Evolutionary conservation across 345 rosid species (phyloP).

Genomic region (Dovyalis caffra): DNA sequence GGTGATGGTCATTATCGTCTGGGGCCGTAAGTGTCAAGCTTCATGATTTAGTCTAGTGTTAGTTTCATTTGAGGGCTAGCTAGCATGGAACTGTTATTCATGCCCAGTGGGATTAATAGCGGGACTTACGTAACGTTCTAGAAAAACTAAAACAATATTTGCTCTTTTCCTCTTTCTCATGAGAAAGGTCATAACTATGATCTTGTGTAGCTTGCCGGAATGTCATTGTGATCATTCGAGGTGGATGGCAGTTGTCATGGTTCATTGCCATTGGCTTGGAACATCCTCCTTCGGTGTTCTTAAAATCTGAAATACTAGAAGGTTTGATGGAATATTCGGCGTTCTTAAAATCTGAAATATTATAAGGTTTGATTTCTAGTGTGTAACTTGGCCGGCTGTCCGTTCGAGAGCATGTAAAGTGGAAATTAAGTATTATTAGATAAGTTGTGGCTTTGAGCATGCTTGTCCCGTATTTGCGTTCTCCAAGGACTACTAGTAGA

Average conservation of each 20-base stretch:
- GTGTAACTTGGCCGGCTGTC: too few species aligned
- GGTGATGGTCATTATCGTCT: conserved; percentile 91
- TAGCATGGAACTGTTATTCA: background rate
- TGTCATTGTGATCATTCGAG: background rate
- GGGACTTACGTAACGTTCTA: conserved; percentile 2
- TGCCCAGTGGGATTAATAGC: background rate
- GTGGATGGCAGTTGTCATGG: background rate
- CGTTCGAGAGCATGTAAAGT: too few species aligned
- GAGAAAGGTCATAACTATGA: conserved; percentile 2
- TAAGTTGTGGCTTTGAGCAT: too few species aligned
- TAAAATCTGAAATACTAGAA: background rate
- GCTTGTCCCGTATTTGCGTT: too few species aligned
- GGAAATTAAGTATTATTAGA: too few species aligned
- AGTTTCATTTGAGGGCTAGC: conserved; percentile 3
- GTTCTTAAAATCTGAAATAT: too few species aligned
- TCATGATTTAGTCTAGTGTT: background rate
- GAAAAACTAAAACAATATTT: background rate
- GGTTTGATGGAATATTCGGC: too few species aligned
- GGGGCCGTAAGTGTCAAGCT: conserved; percentile 57
- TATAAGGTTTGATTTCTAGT: background rate
- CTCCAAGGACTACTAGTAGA: too few species aligned
- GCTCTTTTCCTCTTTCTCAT: background rate
- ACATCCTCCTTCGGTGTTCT: too few species aligned
- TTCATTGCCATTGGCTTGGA: background rate
- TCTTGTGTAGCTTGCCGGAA: background rate